A percentile compares a stretch with the other conserved stretches of the same genome.
Evolutionary conservation across 2,329 filamentous ascomycete species (phyloP).

Genomic region (Neofusicoccum kwambonambiense): DNA sequence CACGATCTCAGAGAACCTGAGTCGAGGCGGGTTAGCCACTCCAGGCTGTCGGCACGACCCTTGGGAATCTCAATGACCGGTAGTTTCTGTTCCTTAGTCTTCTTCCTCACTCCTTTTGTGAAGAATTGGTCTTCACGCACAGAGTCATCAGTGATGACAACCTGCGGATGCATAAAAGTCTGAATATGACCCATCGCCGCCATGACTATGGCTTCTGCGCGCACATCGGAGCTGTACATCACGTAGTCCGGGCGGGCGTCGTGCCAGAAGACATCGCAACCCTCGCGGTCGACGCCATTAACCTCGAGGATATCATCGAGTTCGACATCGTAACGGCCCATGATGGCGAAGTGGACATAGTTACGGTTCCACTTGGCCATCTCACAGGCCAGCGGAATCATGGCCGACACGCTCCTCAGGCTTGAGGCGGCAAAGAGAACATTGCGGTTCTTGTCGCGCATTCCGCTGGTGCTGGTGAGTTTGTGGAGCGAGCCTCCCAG

Average conservation of each 20-base stretch:
- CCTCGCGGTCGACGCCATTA: slow-evolving; percentile 69
- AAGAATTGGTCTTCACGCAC: slow-evolving; percentile 68
- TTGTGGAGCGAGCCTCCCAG: slow-evolving; percentile 64
- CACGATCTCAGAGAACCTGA: slow-evolving; percentile 70
- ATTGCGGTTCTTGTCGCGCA: slow-evolving; percentile 59
- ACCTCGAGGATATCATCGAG: slow-evolving; percentile 69
- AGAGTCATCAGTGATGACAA: slow-evolving; percentile 69
- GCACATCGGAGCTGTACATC: slow-evolving; percentile 65
- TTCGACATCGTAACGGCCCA: slow-evolving; percentile 70
- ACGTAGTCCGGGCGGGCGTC: slow-evolving; percentile 76
- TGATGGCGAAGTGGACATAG: slow-evolving; percentile 77
- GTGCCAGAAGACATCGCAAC: slow-evolving; percentile 66
- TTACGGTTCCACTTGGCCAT: slow-evolving; percentile 72
- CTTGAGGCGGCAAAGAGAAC: slow-evolving; percentile 78
- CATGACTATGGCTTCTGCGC: slow-evolving; percentile 64
- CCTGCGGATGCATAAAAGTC: slow-evolving; percentile 73
- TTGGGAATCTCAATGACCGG: slow-evolving; percentile 74
- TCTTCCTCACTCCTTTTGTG: slow-evolving; percentile 56
- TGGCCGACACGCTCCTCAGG: slow-evolving; percentile 66
- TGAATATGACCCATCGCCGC: slow-evolving; percentile 71
- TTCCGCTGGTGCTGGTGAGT: slow-evolving; percentile 55
- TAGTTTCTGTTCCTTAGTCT: slow-evolving; percentile 52
- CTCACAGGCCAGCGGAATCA: slow-evolving; percentile 81
- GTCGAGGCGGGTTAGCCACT: slow-evolving; percentile 79
- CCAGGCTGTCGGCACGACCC: slow-evolving; percentile 60